Base-by-base conservation (phyloP, 371 early-diverging fungal genomes). In the Blastocladiella emersonii region DNA sequence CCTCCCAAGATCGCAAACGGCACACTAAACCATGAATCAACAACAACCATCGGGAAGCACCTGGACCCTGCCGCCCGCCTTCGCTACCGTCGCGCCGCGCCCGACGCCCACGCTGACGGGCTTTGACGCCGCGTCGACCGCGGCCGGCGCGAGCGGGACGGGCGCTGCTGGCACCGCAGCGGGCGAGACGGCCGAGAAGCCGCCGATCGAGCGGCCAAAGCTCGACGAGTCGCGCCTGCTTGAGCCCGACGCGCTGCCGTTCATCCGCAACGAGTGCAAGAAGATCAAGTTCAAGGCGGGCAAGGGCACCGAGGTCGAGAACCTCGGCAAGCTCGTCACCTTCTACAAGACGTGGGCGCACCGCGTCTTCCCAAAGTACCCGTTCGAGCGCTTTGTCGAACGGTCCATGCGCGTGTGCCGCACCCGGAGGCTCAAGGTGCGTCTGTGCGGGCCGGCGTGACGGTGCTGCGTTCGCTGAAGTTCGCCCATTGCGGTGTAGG, bases 281-380 rank as follows among this genome's bases (percentile, higher is more conserved):
- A 30, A 51, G 8, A 51, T 51, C 30, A 51, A 51, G 32, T 51
- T 51, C 32, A 30, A 25, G 30, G 8, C 27, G 10, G 13, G 21
- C 53, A 51, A 51, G 32, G 53, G 53, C 53, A 1, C 8, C 30
- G 53, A 51, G 17, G 30, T 51, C 30, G 30, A 12, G 21, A 51
- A 51, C 32, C 53, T 51, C 32, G 53, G 8, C 30, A 25, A 30
- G 32, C 53, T 51, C 0, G 23, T 51, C 10, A 7, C 27, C 15
- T 51, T 51, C 12, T 51, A 51, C 53, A 51, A 51, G 53, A 19
- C 19, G 15, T 51, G 53, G 53, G 53, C 53, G 30, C 53, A 51
- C 32, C 30, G 53, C 53, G 53, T 51, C 30, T 51, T 51, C 32
- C 53, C 53, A 12, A 7, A 12, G 53, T 51, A 51, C 53, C 53